Evolutionary conservation across 352 stramenopile species (phyloP), one percentile per base, ranked within the genome.

Genomic region (Pythium phragmitis): DNA sequence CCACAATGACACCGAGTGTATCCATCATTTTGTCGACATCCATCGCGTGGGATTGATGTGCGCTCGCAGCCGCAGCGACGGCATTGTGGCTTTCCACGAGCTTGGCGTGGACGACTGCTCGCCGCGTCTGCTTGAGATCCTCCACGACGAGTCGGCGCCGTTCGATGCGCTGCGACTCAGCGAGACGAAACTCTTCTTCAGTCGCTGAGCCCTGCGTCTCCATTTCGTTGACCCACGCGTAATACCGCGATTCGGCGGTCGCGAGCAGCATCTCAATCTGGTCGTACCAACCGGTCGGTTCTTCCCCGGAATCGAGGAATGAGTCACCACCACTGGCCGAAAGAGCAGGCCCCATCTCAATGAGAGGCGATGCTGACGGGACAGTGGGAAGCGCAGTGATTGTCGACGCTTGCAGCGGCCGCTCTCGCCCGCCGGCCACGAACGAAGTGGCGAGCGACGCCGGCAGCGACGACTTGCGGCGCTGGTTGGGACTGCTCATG

Each of bases 1-100:
- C 65, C 7, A 85, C 63, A 7, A 87, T 67, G 30, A 63, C 58
- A 26, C 77, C 63, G 7, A 89, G 60, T 26, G 79, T 87, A 0
- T 64, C 60, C n/a, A 63, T 70, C 77, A 86, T 80, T 28, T 72
- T 55, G 42, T 72, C 30, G 33, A 69, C 42, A 21, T 68, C 51
- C 28, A 60, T 34, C 37, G 26, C 14, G 1, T 23, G 26, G 26
- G 26, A 30, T 30, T 30, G 26, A 30, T 5, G 26, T 5, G 26
- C 39, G 12, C 9, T 13, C 19, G 42, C 7, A 36, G 34, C 13
- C 34, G 9, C 7, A 33, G 19, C 11, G 6, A 14, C 3, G 45
- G n/a, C 56, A 16, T 39, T 0, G 45, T 23, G 50, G 37, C 49
- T 46, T n/a, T 50, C 34, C 3, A 33, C 48, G 8, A 72, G 39